Percentiles rank a stretch among this genome's conserved stretches.
Evolutionary conservation across 306 rosid species (phyloP).

Genomic region (Elaeagnus macrophylla): DNA sequence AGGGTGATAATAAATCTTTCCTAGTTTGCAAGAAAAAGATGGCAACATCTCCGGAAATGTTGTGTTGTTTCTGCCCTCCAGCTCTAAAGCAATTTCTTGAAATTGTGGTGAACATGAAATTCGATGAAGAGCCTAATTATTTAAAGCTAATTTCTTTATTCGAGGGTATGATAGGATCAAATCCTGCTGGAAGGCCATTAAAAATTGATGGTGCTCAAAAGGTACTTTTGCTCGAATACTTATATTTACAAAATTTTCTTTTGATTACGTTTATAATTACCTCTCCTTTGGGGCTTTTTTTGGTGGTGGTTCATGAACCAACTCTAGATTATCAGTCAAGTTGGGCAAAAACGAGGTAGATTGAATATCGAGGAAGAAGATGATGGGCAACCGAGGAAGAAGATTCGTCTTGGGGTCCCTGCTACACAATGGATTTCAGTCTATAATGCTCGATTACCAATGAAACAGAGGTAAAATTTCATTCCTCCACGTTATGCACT

Average conservation of each 20-base stretch:
- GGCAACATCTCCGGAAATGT: conserved; percentile 91
- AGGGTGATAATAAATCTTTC: conserved; percentile 86
- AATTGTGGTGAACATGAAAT: conserved; percentile 86
- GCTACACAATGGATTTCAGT: conserved; percentile 95
- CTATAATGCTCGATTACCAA: conserved; percentile 81
- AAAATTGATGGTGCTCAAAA: conserved; percentile 90
- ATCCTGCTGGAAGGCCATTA: conserved; percentile 79
- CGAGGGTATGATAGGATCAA: conserved; percentile 73
- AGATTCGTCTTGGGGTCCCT: conserved; percentile 84
- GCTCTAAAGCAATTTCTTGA: conserved; percentile 84
- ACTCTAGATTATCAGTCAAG: conserved; percentile 47
- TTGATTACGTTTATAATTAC: not conserved
- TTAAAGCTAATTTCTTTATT: conserved; percentile 69
- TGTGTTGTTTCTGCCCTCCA: conserved; percentile 87
- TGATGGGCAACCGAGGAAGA: conserved; percentile 83
- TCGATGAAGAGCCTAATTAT: conserved; percentile 94
- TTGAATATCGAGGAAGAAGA: conserved; percentile 69
- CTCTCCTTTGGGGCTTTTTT: not conserved
- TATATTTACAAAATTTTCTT: not conserved
- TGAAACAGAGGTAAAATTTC: conserved; percentile 75
- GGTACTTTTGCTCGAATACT: conserved; percentile 31
- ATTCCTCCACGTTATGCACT: too few species aligned
- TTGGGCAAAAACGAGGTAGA: conserved; percentile 95
- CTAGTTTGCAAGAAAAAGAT: conserved; percentile 70
- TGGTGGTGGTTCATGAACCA: conserved; percentile 1